These are phyloP conservation scores for Salix brachista DNA, from an alignment of 345 rosid species.

Conservation along the genomic window DNA sequence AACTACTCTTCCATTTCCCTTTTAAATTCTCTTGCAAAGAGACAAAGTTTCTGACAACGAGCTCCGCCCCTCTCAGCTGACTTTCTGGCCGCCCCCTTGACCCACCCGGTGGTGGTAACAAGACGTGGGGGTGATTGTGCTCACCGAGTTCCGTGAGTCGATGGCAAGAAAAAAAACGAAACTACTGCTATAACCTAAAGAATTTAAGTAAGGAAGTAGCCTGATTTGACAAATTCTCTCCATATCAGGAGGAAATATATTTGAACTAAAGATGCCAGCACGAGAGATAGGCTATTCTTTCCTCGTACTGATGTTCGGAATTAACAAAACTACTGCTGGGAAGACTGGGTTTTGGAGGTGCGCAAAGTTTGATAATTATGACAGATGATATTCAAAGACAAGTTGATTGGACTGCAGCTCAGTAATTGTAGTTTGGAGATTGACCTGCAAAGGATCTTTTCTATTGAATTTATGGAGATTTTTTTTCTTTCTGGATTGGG, in stretches of 20 bases:
- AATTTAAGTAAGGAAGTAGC: not conserved
- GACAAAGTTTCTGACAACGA: not conserved
- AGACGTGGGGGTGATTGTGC: not conserved
- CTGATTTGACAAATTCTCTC: not conserved
- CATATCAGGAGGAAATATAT: not conserved
- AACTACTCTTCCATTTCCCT: not conserved
- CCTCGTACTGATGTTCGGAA: too few species aligned
- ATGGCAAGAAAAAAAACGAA: not conserved
- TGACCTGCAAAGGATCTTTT: too few species aligned
- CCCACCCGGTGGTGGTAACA: constrained; percentile 1
- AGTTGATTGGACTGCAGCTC: too few species aligned
- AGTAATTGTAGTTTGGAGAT: too few species aligned
- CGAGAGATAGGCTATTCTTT: not conserved
- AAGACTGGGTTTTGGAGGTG: too few species aligned
- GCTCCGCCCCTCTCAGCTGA: not conserved
- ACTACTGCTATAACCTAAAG: not conserved
- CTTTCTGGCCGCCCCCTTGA: not conserved
- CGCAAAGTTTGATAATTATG: too few species aligned
- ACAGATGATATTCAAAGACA: too few species aligned
- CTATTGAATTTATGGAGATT: too few species aligned
- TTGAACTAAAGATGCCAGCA: not conserved
- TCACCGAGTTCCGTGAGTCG: too few species aligned
- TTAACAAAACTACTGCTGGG: too few species aligned
- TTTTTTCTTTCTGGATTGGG: too few species aligned
- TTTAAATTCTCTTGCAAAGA: not conserved